These are phyloP conservation scores for Scheffersomyces amazonensis DNA, from an alignment of 805 yeast genomes.

Conservation along the genomic window DNA sequence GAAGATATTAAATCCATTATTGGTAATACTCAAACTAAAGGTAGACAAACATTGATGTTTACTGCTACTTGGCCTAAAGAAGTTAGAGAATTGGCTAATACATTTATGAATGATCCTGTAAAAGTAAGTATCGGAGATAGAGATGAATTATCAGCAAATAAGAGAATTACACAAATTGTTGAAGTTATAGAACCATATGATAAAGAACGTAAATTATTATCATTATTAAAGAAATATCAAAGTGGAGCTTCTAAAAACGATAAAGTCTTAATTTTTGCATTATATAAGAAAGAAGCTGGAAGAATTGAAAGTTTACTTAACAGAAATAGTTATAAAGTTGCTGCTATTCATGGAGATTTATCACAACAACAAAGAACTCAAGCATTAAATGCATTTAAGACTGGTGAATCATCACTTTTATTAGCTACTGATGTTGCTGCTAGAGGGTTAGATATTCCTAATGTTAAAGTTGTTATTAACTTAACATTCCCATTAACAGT, in stretches of 20 bases:
- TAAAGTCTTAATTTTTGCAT: slow-evolving; percentile 86
- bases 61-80: slow-evolving; percentile 99
- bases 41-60: slow-evolving; percentile 93
- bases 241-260: slow-evolving; percentile 64
- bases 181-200: slow-evolving; percentile 78
- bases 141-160: slow-evolving; percentile 92
- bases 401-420: slow-evolving; percentile 70
- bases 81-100: slow-evolving; percentile 85
- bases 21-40: slow-evolving; percentile 46
- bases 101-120: slow-evolving; percentile 82
- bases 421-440: slow-evolving; percentile 99
- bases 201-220: slow-evolving; percentile 75
- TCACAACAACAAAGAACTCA: slow-evolving; percentile 87
- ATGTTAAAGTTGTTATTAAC: slow-evolving; percentile 92
- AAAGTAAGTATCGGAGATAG: slow-evolving; percentile 91
- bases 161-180: slow-evolving; percentile 87
- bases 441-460: slow-evolving; percentile 95
- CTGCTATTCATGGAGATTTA: slow-evolving; percentile 96
- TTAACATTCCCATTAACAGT: slow-evolving; percentile 94
- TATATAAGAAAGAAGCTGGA: slow-evolving; percentile 95
- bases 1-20: slow-evolving; percentile 89
- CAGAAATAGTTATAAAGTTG: slow-evolving; percentile 73
- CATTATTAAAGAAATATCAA: slow-evolving; percentile 71
- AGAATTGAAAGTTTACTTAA: slow-evolving; percentile 77
- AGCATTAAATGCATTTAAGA: slow-evolving; percentile 82